These are phyloP conservation scores for Serendipita vermifera DNA, from an alignment of 768 basidiomycete genomes.

Conservation along the genomic window DNA sequence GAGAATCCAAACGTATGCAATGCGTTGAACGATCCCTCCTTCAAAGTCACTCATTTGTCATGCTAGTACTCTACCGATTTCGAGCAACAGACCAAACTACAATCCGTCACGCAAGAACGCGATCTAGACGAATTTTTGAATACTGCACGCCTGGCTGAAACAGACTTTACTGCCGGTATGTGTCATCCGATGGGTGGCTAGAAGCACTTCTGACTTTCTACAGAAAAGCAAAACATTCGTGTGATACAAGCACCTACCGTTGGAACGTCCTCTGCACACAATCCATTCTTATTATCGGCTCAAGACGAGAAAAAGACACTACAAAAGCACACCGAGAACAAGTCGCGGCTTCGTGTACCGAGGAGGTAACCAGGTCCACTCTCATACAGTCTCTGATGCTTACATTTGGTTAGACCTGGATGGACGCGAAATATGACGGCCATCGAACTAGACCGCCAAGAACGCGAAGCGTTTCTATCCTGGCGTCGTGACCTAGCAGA, in stretches of 20 bases:
- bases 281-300: constrained; percentile 74
- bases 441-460: constrained; percentile 71
- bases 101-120: constrained; percentile 89
- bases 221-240: constrained; percentile 65
- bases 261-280: constrained; percentile 34
- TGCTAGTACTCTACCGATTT: constrained; percentile 63
- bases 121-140: constrained; percentile 94
- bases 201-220: not conserved
- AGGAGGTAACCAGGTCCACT: constrained; percentile 28
- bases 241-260: constrained; percentile 45
- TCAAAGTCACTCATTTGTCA: too few species aligned
- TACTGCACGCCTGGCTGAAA: constrained; percentile 87
- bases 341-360: constrained; percentile 68
- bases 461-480: constrained; percentile 79
- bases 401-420: constrained; percentile 42
- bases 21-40: too few species aligned
- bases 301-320: constrained; percentile 67
- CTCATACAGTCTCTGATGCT: not conserved
- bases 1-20: not conserved
- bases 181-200: not conserved
- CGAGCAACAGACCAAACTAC: constrained; percentile 52
- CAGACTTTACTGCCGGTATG: constrained; percentile 90
- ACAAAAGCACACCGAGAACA: constrained; percentile 63
- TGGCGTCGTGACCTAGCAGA: constrained; percentile 88
- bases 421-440: constrained; percentile 78